phyloP scores from a whole-genome alignment of 495 filamentous ascomycete genomes.

The Penicillium cataractarum region DNA sequence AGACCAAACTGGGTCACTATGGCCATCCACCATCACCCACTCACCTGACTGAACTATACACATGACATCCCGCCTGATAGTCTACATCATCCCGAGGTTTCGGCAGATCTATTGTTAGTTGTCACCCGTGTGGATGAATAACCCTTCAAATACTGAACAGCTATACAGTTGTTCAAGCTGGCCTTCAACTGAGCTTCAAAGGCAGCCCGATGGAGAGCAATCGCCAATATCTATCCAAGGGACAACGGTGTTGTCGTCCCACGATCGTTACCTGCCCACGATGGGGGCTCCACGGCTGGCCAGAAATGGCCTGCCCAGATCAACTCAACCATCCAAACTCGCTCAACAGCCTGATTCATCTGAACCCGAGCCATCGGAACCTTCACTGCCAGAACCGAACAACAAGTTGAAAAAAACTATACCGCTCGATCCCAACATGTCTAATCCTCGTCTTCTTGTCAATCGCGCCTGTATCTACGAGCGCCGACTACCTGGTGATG shows the following conservation, averaged over 20 bases:
- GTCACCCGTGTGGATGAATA: background rate
- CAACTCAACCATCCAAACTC: background rate
- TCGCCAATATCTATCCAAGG: conserved; percentile 4
- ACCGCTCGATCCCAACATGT: conserved; percentile 41
- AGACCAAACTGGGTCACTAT: conserved; percentile 16
- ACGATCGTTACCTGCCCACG: conserved; percentile 5
- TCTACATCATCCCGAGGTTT: conserved; percentile 19
- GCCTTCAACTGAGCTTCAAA: background rate
- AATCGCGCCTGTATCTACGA: conserved; percentile 56
- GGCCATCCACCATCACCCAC: conserved; percentile 15
- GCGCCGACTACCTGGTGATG: conserved; percentile 49
- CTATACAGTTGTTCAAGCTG: conserved; percentile 4
- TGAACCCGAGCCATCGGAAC: background rate
- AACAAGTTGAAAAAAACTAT: conserved; percentile 7
- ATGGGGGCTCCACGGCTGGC: conserved; percentile 18
- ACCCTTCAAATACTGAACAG: background rate
- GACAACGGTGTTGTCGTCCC: conserved; percentile 18
- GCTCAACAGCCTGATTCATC: background rate
- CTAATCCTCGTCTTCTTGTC: conserved; percentile 47
- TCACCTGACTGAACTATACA: conserved; percentile 24
- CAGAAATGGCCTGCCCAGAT: conserved; percentile 2
- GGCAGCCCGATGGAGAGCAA: conserved; percentile 25
- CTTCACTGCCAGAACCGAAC: conserved; percentile 1
- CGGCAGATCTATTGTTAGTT: background rate
- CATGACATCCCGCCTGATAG: conserved; percentile 35